A percentile compares a stretch with the other conserved stretches of the same genome.
phyloP scores from a whole-genome alignment of 305 asterid genomes.

The Ajuga reptans region DNA sequence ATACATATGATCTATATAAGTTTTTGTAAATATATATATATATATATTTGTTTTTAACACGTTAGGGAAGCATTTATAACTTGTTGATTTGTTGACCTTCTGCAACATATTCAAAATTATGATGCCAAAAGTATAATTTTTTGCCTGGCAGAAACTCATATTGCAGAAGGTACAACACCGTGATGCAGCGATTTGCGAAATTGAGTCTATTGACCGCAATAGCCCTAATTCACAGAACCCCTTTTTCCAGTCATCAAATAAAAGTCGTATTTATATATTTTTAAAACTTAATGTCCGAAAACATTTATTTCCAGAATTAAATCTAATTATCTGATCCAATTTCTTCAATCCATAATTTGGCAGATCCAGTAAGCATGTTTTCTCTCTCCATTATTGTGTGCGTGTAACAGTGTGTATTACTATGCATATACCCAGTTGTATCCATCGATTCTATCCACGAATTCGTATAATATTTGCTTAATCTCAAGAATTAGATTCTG shows the following conservation, averaged over 20 bases:
- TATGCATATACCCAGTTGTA: not conserved
- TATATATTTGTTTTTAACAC: too few species aligned
- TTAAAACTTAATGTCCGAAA: conserved; percentile 1
- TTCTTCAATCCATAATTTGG: conserved; percentile 18
- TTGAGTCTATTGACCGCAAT: not conserved
- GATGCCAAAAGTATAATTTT: not conserved
- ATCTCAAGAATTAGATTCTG: conserved; percentile 14
- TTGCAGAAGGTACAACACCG: conserved; percentile 12
- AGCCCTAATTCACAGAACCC: not conserved
- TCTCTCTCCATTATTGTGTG: not conserved
- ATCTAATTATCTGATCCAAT: conserved; percentile 20
- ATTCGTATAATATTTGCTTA: not conserved
- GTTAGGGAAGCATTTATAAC: not conserved
- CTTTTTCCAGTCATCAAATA: conserved; percentile 1
- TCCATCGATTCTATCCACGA: not conserved
- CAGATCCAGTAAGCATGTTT: conserved; percentile 35
- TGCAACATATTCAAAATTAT: not conserved
- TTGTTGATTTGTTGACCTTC: not conserved
- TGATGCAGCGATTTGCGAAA: not conserved
- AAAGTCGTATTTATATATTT: not conserved
- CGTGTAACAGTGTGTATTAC: not conserved
- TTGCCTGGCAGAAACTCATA: not conserved
- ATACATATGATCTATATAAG: too few species aligned
- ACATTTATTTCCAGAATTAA: conserved; percentile 3
- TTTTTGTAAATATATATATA: too few species aligned